A percentile compares a stretch with the other conserved stretches of the same genome.
Conservation (phyloP, 31 red algal species). For the Endocladia muricata region DNA sequence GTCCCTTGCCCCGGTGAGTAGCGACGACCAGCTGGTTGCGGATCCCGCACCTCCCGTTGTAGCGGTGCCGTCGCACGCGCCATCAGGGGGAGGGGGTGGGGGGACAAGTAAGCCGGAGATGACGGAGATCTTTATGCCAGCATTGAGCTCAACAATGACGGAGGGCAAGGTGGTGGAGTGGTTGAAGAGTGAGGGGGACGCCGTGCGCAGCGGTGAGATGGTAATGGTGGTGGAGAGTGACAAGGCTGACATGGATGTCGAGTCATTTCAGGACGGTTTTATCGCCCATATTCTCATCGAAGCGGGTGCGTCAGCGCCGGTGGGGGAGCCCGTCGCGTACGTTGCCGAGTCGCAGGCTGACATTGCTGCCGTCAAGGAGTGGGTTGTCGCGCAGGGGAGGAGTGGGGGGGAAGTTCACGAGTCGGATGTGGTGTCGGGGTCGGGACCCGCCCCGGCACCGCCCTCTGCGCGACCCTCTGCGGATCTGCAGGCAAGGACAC, state of each 20-base stretch:
- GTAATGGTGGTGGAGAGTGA: slow-evolving; percentile 98
- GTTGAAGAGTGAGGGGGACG: slow-evolving; percentile 79
- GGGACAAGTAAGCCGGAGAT: slow-evolving; percentile 27
- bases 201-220: slow-evolving; percentile 64
- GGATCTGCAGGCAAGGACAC: neutral
- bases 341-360: slow-evolving; percentile 67
- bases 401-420: neutral
- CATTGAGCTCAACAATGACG: slow-evolving; percentile 93
- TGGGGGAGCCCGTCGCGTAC: slow-evolving; percentile 85
- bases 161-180: slow-evolving; percentile 92
- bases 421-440: neutral
- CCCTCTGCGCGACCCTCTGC: slow-evolving; percentile 15
- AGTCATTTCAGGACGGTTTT: slow-evolving; percentile 84
- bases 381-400: slow-evolving; percentile 24
- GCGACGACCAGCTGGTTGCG: neutral
- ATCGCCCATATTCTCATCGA: slow-evolving; percentile 71
- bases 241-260: slow-evolving; percentile 99
- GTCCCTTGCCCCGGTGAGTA: slow-evolving; percentile 4
- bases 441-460: slow-evolving; percentile 11
- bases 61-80: neutral
- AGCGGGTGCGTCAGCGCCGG: slow-evolving; percentile 45
- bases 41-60: neutral
- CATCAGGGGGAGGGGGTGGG: too few species aligned
- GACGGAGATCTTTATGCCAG: slow-evolving; percentile 85
- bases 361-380: slow-evolving; percentile 70